A percentile compares a stretch with the other conserved stretches of the same genome.
phyloP scores from a whole-genome alignment of 1,284 basidiomycete species.

The Fomitiporia mediterranea region DNA sequence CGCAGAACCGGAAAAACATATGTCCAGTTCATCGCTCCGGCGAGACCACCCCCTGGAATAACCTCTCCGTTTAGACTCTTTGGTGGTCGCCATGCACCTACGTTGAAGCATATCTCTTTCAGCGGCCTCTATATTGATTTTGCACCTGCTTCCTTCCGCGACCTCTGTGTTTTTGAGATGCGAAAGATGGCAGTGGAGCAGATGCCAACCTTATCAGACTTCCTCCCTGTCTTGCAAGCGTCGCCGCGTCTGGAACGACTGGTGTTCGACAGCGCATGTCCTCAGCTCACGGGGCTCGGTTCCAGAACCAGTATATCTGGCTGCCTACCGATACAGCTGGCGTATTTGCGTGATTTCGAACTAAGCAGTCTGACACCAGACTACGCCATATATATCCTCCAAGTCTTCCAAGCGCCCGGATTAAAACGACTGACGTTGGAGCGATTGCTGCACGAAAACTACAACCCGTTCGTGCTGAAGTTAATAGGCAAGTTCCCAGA shows the following conservation, averaged over 20 bases:
- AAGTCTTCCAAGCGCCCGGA: conserved; percentile 10
- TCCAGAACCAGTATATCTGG: neutral
- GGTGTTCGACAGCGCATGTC: conserved; percentile 54
- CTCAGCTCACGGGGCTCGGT: conserved; percentile 29
- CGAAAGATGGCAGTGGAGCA: conserved; percentile 48
- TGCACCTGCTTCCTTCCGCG: conserved; percentile 22
- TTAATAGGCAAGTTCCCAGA: conserved; percentile 10
- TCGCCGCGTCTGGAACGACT: conserved; percentile 49
- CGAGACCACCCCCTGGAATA: neutral
- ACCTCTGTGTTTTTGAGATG: conserved; percentile 57
- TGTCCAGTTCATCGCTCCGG: conserved; percentile 34
- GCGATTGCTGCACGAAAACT: conserved; percentile 1
- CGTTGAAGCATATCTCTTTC: conserved; percentile 37
- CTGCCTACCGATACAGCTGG: conserved; percentile 8
- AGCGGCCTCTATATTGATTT: conserved; percentile 57
- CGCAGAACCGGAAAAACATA: conserved; percentile 46
- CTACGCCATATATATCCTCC: conserved; percentile 13
- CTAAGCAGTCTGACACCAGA: conserved; percentile 7
- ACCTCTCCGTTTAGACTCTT: conserved; percentile 10
- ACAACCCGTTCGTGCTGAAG: neutral
- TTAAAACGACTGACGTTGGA: conserved; percentile 9
- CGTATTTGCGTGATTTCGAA: conserved; percentile 4
- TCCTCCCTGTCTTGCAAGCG: conserved; percentile 44
- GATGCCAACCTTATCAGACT: conserved; percentile 42
- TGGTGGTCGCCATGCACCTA: conserved; percentile 29